These are phyloP conservation scores for Ogataea corticis DNA, from an alignment of 805 yeast species.

Conservation along the genomic window DNA sequence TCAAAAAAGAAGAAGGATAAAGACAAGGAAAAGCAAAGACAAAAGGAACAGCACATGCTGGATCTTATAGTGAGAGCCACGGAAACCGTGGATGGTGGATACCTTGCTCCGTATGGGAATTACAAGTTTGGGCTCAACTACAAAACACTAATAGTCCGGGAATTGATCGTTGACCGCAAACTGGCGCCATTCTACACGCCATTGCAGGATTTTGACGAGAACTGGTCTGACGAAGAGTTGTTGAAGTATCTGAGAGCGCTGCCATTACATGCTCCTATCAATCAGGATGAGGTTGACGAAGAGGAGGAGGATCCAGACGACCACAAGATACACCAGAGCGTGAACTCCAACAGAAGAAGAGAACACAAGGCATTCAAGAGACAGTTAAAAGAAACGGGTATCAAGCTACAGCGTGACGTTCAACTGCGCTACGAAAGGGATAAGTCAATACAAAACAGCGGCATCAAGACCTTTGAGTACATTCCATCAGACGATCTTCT, in stretches of 20 bases:
- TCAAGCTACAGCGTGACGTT: conserved; percentile 38
- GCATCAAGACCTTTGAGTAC: conserved; percentile 30
- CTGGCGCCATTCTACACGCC: conserved; percentile 93
- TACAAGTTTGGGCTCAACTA: conserved; percentile 78
- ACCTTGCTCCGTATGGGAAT: conserved; percentile 86
- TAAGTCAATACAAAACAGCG: conserved; percentile 25
- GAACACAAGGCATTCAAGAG: conserved; percentile 46
- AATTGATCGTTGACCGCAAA: conserved; percentile 63
- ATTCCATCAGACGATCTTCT: conserved; percentile 48
- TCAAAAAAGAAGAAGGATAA: conserved; percentile 37
- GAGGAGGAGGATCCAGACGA: conserved; percentile 64
- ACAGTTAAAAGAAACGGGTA: conserved; percentile 41
- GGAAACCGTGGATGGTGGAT: conserved; percentile 93
- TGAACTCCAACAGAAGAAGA: conserved; percentile 46
- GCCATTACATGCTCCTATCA: conserved; percentile 55
- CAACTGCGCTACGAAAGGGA: conserved; percentile 35
- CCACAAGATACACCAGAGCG: conserved; percentile 54
- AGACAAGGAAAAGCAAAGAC: conserved; percentile 55
- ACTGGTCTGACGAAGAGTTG: conserved; percentile 73
- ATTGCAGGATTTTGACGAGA: conserved; percentile 70
- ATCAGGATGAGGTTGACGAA: conserved; percentile 46
- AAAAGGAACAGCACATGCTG: conserved; percentile 53
- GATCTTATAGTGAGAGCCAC: conserved; percentile 58
- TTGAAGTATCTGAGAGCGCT: conserved; percentile 49
- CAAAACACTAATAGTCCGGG: conserved; percentile 70